Percentiles rank a stretch among this genome's conserved stretches.
Conservation (phyloP, 495 filamentous ascomycete species). For the Neohortaea acidophila region DNA sequence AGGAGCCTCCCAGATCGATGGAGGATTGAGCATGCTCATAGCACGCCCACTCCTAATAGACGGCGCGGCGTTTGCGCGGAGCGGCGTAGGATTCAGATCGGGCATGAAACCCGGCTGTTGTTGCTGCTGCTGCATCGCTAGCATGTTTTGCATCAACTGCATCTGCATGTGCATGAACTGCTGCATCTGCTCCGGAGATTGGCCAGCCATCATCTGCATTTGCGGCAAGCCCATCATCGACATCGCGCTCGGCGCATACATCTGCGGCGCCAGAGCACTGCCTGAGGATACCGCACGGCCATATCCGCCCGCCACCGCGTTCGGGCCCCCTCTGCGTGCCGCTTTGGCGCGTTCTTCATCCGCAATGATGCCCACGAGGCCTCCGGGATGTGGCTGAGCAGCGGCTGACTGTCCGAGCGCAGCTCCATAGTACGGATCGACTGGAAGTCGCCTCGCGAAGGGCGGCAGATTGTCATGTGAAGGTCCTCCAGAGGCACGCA, state of each 20-base stretch:
- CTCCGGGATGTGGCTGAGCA: constrained; percentile 39
- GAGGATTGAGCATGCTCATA: constrained; percentile 19
- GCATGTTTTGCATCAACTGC: constrained; percentile 69
- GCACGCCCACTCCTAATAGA: constrained; percentile 14
- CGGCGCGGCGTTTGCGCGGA: constrained; percentile 3
- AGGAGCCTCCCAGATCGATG: constrained; percentile 4
- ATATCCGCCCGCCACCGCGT: constrained; percentile 25
- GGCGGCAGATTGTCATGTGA: constrained; percentile 46
- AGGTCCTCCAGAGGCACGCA: constrained; percentile 23
- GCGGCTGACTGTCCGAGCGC: constrained; percentile 35
- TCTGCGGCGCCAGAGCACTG: constrained; percentile 23
- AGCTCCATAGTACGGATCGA: constrained; percentile 72
- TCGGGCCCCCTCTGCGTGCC: constrained; percentile 65
- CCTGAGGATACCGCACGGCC: constrained; percentile 30
- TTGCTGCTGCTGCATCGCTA: constrained; percentile 33
- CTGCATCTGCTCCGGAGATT: constrained; percentile 48
- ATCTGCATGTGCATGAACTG: constrained; percentile 93
- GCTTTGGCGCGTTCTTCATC: constrained; percentile 65
- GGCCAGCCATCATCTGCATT: constrained; percentile 24
- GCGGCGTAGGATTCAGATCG: background rate
- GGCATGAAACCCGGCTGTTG: constrained; percentile 2
- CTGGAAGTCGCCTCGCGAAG: constrained; percentile 75
- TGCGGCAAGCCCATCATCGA: constrained; percentile 25
- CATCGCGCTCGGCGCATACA: constrained; percentile 19
- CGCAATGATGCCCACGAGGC: constrained; percentile 83